Evolutionary conservation across 495 filamentous ascomycete genomes (phyloP).

Genomic region (Penicilliopsis zonata): DNA sequence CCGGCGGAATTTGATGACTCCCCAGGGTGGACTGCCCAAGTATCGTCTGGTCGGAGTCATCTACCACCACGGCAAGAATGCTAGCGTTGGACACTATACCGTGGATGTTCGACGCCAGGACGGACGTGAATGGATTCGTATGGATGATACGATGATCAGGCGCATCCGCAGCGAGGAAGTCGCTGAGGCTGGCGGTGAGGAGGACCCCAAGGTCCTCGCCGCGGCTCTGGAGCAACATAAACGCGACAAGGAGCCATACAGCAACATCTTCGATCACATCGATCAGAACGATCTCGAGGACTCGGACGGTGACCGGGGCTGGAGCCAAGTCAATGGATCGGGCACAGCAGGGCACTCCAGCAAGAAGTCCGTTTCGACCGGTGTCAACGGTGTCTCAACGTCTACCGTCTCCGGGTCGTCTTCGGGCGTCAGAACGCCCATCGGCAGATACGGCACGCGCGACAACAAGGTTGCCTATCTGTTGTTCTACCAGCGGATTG

Average conservation of each 20-base stretch:
- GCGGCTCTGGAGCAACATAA: slow-evolving; percentile 55
- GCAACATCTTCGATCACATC: slow-evolving; percentile 60
- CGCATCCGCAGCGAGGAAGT: slow-evolving; percentile 84
- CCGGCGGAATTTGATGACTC: slow-evolving; percentile 50
- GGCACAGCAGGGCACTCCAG: slow-evolving; percentile 31
- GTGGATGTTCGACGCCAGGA: slow-evolving; percentile 93
- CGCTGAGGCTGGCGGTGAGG: slow-evolving; percentile 71
- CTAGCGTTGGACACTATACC: slow-evolving; percentile 91
- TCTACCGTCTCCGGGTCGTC: slow-evolving; percentile 27
- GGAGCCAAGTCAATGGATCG: slow-evolving; percentile 71
- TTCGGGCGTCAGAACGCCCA: slow-evolving; percentile 48
- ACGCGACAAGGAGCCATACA: slow-evolving; percentile 38
- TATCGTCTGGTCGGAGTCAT: slow-evolving; percentile 87
- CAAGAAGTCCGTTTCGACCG: slow-evolving; percentile 55
- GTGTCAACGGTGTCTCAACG: slow-evolving; percentile 47
- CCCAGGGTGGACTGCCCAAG: slow-evolving; percentile 55
- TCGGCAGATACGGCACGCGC: slow-evolving; percentile 57
- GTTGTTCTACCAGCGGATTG: slow-evolving; percentile 81
- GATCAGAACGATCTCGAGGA: slow-evolving; percentile 52
- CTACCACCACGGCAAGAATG: slow-evolving; percentile 95
- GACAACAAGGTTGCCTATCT: slow-evolving; percentile 97
- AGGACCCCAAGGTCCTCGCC: slow-evolving; percentile 58
- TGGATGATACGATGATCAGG: slow-evolving; percentile 87
- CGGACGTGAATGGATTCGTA: slow-evolving; percentile 83
- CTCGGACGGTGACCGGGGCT: slow-evolving; percentile 51